phyloP scores from a whole-genome alignment of 179 eudicot genomes.

The Beta corolliflora region DNA sequence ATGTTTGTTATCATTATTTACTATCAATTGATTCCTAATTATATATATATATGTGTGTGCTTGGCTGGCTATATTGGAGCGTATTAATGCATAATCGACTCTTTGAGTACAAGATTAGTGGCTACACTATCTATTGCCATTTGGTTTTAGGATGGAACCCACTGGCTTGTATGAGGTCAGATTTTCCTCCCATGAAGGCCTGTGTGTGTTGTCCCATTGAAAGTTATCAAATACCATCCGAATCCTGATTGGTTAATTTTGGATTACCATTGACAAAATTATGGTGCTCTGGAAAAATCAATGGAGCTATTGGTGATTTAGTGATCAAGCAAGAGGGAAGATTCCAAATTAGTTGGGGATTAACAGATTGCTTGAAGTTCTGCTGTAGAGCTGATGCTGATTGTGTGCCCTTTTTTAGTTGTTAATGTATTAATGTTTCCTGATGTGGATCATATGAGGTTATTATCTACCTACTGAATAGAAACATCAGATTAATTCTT shows the following conservation, averaged over 20 bases:
- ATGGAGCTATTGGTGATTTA: neutral
- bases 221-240: neutral
- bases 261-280: neutral
- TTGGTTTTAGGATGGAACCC: too few species aligned
- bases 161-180: too few species aligned
- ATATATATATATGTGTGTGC: neutral
- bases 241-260: neutral
- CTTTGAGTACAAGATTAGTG: too few species aligned
- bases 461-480: neutral
- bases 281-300: neutral
- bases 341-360: neutral
- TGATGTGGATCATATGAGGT: neutral
- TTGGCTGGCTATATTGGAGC: neutral
- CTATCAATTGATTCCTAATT: neutral
- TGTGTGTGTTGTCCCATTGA: too few species aligned
- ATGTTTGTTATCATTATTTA: conserved; percentile 2
- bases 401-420: neutral
- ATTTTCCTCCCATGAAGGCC: too few species aligned
- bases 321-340: neutral
- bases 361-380: neutral
- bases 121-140: too few species aligned
- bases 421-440: neutral
- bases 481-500: neutral
- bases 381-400: neutral
- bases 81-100: neutral